A percentile compares a stretch with the other conserved stretches of the same genome.
Conservation (phyloP, 2,329 filamentous ascomycete genomes). For the Aschersonia sp. region DNA sequence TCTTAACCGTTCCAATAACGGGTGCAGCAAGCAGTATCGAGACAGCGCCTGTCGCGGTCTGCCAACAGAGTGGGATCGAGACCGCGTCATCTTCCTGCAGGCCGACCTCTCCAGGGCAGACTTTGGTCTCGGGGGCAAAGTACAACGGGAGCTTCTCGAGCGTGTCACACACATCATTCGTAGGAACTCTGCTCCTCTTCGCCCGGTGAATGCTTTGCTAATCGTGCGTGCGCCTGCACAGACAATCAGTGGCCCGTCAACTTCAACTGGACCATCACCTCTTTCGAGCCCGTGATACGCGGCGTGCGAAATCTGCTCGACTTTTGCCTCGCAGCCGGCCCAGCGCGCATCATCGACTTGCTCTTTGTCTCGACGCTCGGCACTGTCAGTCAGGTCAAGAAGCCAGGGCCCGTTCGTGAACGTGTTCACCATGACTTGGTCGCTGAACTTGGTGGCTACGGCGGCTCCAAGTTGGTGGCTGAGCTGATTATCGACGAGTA, state of each 20-base stretch:
- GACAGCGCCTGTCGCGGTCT: background rate
- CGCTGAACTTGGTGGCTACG: background rate
- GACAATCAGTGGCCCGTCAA: conserved; percentile 2
- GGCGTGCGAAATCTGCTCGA: background rate
- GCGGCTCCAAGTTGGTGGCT: background rate
- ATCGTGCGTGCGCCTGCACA: background rate
- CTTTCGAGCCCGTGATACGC: conserved; percentile 1
- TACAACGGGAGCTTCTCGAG: background rate
- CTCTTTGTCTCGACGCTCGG: conserved; percentile 1
- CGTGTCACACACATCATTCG: background rate
- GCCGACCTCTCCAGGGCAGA: background rate
- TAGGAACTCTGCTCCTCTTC: too few species aligned
- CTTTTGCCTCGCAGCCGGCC: background rate
- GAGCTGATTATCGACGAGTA: conserved; percentile 8
- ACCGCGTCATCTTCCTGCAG: background rate
- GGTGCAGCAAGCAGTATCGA: background rate
- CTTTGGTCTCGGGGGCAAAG: background rate
- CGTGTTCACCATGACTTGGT: background rate
- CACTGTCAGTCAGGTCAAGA: background rate
- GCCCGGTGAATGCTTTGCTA: background rate
- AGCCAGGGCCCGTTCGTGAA: background rate
- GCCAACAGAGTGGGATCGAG: background rate
- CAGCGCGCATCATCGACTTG: background rate
- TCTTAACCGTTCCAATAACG: background rate
- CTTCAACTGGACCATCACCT: conserved; percentile 1